Evolutionary conservation across 1,284 basidiomycete genomes (phyloP), one percentile per base, ranked within the genome.

Genomic region (Leccinum fallax): DNA sequence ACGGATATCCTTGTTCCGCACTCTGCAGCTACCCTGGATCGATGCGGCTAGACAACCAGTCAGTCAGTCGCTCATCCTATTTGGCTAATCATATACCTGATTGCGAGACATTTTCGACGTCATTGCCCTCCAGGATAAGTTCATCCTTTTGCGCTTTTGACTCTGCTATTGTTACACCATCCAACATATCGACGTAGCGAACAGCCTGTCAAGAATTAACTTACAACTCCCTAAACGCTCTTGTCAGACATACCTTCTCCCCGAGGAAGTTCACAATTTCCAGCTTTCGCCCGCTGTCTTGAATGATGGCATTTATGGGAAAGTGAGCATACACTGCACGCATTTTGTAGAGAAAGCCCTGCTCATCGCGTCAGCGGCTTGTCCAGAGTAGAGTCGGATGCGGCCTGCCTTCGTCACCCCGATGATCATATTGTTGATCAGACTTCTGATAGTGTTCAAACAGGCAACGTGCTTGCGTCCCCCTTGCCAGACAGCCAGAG

Each of bases 311-410:
- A 86, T 99, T 99, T 86, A 99, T 98, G 68, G 97, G 97, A 87
- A 99, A 99, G 87, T 99, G 97, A 74, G 97, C 97, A 78, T 99
- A 99, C 63, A 99, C 97, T 43, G 96, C 85, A 74, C 94, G 93
- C 95, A 98, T 97, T 91, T 99, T 99, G 89, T 99, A 99, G 76
- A 91, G 89, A 90, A 98, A 99, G 67, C 97, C 97, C 90, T 94
- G 69, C 21, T 58, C 46, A 36, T n/a, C 51, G 21, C 24, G 21
- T 62, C 54, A 56, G 9, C 13, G 7, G 63, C 46, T 60, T 54
- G 36, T 64, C 55, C 30, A 36, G 56, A 16, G 28, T 15, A 55
- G 28, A 56, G 43, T 19, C 34, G 40, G 7, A 30, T 5, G 34
- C 52, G 2, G 21, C 40, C 46, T 53, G 58, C 93, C 86, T 95